Conservation (phyloP, 306 rosid genomes). For the Vigna mungo region DNA sequence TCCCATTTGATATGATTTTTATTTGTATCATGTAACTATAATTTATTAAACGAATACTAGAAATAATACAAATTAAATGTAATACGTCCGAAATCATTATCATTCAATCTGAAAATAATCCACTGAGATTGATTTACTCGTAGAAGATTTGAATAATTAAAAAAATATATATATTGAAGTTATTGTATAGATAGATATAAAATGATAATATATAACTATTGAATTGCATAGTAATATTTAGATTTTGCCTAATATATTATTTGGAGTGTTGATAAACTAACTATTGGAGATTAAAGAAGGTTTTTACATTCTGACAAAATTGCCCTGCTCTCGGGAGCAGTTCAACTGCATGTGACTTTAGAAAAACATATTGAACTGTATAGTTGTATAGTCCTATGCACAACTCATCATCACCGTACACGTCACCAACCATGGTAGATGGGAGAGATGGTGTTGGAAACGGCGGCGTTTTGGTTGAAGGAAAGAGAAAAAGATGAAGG, state of each 20-base stretch:
- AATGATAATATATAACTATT: no score
- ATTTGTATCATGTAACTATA: background rate
- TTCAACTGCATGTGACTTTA: constrained; percentile 21
- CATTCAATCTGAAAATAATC: background rate
- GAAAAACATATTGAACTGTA: background rate
- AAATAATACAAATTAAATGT: background rate
- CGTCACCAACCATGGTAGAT: background rate
- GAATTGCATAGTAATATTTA: no score
- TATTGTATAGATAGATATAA: no score
- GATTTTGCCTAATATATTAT: no score
- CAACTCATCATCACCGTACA: background rate
- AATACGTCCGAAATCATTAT: background rate
- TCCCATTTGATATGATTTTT: background rate
- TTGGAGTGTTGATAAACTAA: no score
- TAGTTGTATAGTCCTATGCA: background rate
- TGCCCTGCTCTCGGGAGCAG: constrained; percentile 11
- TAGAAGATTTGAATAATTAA: background rate
- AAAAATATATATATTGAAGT: background rate
- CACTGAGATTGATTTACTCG: background rate
- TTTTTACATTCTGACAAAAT: background rate
- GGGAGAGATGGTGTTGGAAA: background rate
- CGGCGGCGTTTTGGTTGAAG: background rate
- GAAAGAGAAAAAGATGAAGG: background rate
- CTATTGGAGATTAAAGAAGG: no score
- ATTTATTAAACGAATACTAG: background rate